Base-by-base conservation (phyloP, 2,329 filamentous ascomycete genomes). In the Cladosporium sp. region DNA sequence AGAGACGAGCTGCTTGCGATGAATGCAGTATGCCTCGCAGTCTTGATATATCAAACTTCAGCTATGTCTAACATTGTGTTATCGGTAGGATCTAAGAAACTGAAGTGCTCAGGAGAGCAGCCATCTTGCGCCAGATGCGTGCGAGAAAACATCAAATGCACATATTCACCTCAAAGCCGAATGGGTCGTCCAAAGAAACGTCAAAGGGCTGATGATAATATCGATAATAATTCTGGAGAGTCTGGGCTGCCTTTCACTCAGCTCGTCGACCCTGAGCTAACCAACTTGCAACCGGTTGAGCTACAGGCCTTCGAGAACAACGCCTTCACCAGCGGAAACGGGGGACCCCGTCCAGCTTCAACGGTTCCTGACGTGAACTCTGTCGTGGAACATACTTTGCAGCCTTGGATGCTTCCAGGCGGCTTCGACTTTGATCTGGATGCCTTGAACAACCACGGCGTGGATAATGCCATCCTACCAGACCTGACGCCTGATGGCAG, bases 141-240 rank as follows among this genome's bases (percentile, higher is more conserved):
- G 14, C 59, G 62, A 38, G 74, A 77, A 45, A 58, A 57, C 3
- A 66, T 76, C 11, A 44, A 46, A 13, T 78, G 76, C 58, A 49
- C 72, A 22, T 78, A 77, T 59, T 76, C 73, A 19, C 63, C 64
- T 2, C 73, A 74, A 49, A 77, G 76, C 61, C 70, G 66, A 34
- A 78, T 78, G 76, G 76, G 76, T 9, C 61, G 76, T 41, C 76
- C 76, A n/a, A 70, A 71, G 55, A 78, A 78, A 61, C 67, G 74
- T 48, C 62, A 64, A 54, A 63, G 69, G 45, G 65, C 67, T n/a
- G 65, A 60, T 4, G n/a, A 43, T 9, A 40, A 37, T 18, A 11
- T 16, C 3, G 32, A 43, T 13, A 38, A 37, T 11, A 28, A 28
- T 16, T 10, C 10, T 7, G 13, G 11, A 28, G 22, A 28, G 4